Conservation (phyloP, 192 early-diverging fungal genomes). For the Backusella luteola region DNA sequence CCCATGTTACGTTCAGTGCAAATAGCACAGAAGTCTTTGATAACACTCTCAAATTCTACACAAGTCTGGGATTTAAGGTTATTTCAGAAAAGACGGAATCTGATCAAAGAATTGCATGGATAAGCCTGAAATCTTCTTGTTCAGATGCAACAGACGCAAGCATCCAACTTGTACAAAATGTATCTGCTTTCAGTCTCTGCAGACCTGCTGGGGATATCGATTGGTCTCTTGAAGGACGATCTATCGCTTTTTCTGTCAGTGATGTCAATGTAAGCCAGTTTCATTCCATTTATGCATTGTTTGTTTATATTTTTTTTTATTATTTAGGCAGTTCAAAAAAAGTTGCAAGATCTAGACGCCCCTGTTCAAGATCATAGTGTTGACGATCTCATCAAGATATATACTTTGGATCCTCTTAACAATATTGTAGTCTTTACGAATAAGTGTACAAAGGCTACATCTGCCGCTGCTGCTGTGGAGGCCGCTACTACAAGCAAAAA, state of each 20-base stretch:
- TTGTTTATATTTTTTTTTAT: background rate
- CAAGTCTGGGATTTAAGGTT: background rate
- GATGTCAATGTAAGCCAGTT: constrained; percentile 14
- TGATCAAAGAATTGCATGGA: background rate
- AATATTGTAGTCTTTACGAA: constrained; percentile 77
- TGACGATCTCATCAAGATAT: constrained; percentile 33
- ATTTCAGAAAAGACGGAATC: background rate
- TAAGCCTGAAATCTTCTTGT: background rate
- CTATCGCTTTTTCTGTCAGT: constrained; percentile 1
- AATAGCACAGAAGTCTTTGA: background rate
- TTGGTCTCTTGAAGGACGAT: constrained; percentile 11
- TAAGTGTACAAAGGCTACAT: constrained; percentile 1
- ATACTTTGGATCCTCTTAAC: constrained; percentile 75
- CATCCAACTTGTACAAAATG: constrained; percentile 5
- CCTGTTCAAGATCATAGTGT: constrained; percentile 31
- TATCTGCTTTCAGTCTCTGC: background rate
- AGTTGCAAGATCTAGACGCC: constrained; percentile 36
- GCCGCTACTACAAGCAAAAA: constrained; percentile 39
- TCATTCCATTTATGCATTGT: background rate
- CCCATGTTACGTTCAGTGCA: background rate
- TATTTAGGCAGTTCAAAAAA: constrained; percentile 36
- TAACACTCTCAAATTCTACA: background rate
- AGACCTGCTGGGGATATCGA: constrained; percentile 10
- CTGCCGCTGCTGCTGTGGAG: background rate
- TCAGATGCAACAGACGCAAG: background rate